Evolutionary conservation across 2,329 filamentous ascomycete species (phyloP).

Genomic region (Tolypocladium paradoxum): DNA sequence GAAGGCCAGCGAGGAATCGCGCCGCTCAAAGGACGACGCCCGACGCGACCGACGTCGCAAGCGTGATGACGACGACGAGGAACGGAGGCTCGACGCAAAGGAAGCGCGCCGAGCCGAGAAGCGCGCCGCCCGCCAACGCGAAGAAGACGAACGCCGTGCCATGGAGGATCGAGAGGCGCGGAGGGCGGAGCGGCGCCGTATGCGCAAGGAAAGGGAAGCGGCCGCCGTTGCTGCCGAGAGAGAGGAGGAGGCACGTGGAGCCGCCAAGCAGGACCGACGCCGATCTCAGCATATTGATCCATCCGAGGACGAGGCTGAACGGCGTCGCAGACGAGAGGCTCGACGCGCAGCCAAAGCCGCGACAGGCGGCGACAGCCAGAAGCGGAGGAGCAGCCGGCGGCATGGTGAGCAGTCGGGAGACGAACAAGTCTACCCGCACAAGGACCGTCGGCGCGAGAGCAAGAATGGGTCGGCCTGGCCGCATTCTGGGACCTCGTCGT

Average conservation of each 20-base stretch:
- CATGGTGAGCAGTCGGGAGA: slow-evolving; percentile 30
- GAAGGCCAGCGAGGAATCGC: slow-evolving; percentile 36
- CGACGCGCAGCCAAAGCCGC: slow-evolving; percentile 32
- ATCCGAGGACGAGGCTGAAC: slow-evolving; percentile 39
- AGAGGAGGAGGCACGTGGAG: slow-evolving; percentile 32
- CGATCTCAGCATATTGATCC: slow-evolving; percentile 32
- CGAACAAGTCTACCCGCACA: slow-evolving; percentile 32
- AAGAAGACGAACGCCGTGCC: slow-evolving; percentile 38
- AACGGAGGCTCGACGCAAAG: slow-evolving; percentile 42
- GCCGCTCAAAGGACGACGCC: slow-evolving; percentile 44
- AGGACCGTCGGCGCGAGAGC: slow-evolving; percentile 23
- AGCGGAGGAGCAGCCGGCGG: slow-evolving; percentile 27
- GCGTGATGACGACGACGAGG: slow-evolving; percentile 47
- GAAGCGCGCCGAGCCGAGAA: slow-evolving; percentile 47
- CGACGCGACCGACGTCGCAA: slow-evolving; percentile 43
- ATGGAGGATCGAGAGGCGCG: slow-evolving; percentile 37
- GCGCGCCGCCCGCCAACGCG: slow-evolving; percentile 34
- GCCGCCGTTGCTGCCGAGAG: slow-evolving; percentile 29
- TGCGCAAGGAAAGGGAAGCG: slow-evolving; percentile 37
- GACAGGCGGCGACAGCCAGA: slow-evolving; percentile 25
- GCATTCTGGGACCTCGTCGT: slow-evolving; percentile 52
- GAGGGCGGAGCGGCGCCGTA: slow-evolving; percentile 37
- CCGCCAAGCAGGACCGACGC: slow-evolving; percentile 38
- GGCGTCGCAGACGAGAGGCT: slow-evolving; percentile 42
- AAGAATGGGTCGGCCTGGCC: slow-evolving; percentile 39